Conservation (phyloP, 805 yeast genomes). For the Cyberlindnera amylophila region DNA sequence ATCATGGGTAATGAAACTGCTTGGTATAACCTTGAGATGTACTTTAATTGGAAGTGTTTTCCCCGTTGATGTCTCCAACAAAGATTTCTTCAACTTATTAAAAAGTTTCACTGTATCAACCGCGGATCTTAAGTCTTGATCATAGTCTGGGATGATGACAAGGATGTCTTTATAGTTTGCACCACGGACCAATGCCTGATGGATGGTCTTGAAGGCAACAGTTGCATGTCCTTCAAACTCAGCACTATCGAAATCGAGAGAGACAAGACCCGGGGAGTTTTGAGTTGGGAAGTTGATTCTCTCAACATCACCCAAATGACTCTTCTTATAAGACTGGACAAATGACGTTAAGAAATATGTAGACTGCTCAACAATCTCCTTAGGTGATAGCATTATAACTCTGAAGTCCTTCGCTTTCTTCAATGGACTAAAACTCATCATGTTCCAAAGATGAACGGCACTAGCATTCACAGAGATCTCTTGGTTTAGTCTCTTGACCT, state of each 20-base stretch:
- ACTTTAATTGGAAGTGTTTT: conserved; percentile 6
- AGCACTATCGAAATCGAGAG: conserved; percentile 6
- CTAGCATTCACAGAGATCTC: conserved; percentile 43
- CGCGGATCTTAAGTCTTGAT: conserved; percentile 36
- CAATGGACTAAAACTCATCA: conserved; percentile 53
- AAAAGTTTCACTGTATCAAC: conserved; percentile 45
- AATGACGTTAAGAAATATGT: conserved; percentile 38
- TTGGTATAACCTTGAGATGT: conserved; percentile 38
- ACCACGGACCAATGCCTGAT: conserved; percentile 5
- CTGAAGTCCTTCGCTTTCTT: conserved; percentile 48
- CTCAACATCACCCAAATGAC: conserved; percentile 42
- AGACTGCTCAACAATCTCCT: conserved; percentile 29
- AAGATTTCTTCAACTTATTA: conserved; percentile 40
- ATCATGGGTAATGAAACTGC: conserved; percentile 35
- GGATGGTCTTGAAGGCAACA: neutral
- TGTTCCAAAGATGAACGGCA: conserved; percentile 52
- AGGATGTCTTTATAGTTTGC: conserved; percentile 15
- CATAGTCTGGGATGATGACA: conserved; percentile 17
- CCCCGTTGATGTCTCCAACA: conserved; percentile 21
- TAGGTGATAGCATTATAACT: conserved; percentile 41
- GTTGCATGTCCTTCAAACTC: neutral
- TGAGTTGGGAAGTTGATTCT: conserved; percentile 22
- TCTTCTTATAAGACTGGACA: conserved; percentile 41
- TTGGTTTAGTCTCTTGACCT: conserved; percentile 35
- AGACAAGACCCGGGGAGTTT: conserved; percentile 16